Evolutionary conservation across 106 monocot genomes (phyloP).

Genomic region (Triglochin maritima): DNA sequence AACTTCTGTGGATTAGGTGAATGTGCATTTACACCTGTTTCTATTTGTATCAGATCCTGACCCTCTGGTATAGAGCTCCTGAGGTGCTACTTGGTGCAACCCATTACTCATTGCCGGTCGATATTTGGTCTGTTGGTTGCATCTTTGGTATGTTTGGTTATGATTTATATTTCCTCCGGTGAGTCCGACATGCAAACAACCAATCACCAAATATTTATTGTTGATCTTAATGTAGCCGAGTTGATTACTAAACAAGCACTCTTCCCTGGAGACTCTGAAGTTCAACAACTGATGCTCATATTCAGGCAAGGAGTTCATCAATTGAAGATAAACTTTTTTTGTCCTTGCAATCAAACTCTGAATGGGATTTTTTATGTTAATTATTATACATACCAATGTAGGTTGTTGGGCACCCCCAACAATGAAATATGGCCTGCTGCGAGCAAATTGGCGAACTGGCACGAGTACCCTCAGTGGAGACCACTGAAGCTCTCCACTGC

Average conservation of each 20-base stretch:
- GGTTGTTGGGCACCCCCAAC: constrained; percentile 85
- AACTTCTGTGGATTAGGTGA: neutral
- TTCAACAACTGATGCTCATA: constrained; percentile 90
- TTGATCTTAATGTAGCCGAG: constrained; percentile 40
- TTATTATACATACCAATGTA: constrained; percentile 6
- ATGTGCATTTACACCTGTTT: no score
- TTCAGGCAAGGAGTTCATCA: constrained; percentile 36
- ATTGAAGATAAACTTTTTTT: neutral
- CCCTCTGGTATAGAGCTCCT: constrained; percentile 79
- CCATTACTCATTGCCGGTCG: constrained; percentile 63
- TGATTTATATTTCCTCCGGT: neutral
- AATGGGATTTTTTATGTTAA: neutral
- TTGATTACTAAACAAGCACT: constrained; percentile 71
- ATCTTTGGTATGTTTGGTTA: constrained; percentile 42
- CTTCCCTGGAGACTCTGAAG: constrained; percentile 89
- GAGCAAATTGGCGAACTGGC: constrained; percentile 80
- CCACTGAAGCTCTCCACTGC: constrained; percentile 34
- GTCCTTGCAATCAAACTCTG: neutral
- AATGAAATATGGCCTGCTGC: constrained; percentile 85
- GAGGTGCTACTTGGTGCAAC: constrained; percentile 65
- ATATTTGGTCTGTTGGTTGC: constrained; percentile 81
- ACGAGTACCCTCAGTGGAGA: constrained; percentile 87
- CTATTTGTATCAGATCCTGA: constrained; percentile 37
- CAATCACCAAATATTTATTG: neutral
- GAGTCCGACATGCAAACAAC: neutral